Percentiles rank a stretch among this genome's conserved stretches.
Conservation (phyloP, 441 rosid species). For the Omphalea diandra region DNA sequence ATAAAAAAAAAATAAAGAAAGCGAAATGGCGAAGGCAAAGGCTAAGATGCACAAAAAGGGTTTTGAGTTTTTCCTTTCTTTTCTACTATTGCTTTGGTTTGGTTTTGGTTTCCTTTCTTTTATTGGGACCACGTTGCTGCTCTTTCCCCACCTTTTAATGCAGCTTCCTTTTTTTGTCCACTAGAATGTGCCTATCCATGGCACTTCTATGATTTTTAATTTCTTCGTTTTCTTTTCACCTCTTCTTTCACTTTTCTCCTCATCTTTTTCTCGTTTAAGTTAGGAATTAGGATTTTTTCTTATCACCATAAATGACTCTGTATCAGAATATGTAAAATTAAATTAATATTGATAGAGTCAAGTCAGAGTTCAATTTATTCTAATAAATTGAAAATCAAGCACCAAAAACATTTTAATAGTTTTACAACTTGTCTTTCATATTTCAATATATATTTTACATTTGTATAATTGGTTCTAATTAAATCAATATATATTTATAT, state of each 20-base stretch:
- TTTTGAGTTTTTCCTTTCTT: neutral
- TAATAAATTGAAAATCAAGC: too few relatives aligned
- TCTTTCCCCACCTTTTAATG: constrained; percentile 43
- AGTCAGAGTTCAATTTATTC: too few relatives aligned
- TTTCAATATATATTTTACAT: too few relatives aligned
- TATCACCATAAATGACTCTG: too few relatives aligned
- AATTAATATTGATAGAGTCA: too few relatives aligned
- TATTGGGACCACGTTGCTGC: constrained; percentile 35
- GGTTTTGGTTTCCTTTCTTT: neutral
- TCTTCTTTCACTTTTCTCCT: neutral
- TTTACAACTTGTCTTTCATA: too few relatives aligned
- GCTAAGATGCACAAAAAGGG: constrained; percentile 21
- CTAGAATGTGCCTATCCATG: constrained; percentile 4
- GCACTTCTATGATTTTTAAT: neutral
- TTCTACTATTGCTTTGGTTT: neutral
- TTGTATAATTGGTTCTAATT: too few relatives aligned
- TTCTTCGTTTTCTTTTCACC: neutral
- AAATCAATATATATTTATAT: too few relatives aligned
- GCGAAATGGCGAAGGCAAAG: constrained; percentile 7
- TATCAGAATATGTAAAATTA: too few relatives aligned
- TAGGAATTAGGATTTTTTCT: too few relatives aligned
- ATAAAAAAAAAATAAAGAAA: constrained; percentile 19
- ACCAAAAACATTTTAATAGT: too few relatives aligned
- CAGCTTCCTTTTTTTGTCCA: constrained; percentile 29
- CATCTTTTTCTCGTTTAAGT: neutral